Conservation (phyloP, 192 early-diverging fungal species). For the Glomus cerebriforme region DNA sequence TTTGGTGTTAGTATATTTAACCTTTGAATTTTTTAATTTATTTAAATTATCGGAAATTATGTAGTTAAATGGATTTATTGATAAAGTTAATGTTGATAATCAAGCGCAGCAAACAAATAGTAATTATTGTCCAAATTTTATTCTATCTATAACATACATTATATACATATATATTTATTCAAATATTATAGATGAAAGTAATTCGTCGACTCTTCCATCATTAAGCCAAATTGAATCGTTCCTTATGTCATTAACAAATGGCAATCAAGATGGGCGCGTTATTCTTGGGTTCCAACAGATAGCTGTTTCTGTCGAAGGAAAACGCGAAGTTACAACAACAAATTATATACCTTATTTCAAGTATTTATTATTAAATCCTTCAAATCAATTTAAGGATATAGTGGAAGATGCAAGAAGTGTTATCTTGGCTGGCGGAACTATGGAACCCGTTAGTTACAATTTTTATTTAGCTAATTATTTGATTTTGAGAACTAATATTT, state of each 20-base stretch:
- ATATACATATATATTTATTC: too few relatives aligned
- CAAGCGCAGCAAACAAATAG: not conserved
- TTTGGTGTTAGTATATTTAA: too few relatives aligned
- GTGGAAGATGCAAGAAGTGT: slow-evolving; percentile 80
- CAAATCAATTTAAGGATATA: slow-evolving; percentile 74
- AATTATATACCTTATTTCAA: slow-evolving; percentile 52
- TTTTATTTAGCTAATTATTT: slow-evolving; percentile 10
- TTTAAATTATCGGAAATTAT: not conserved
- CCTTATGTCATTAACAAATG: slow-evolving; percentile 56
- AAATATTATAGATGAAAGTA: not conserved
- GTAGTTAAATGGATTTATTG: slow-evolving; percentile 57
- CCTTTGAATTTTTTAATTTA: not conserved
- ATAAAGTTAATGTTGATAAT: slow-evolving; percentile 39
- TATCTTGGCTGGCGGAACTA: slow-evolving; percentile 89
- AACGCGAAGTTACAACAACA: not conserved
- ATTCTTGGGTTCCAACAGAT: slow-evolving; percentile 43
- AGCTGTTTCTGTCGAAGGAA: not conserved
- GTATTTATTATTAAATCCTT: slow-evolving; percentile 87
- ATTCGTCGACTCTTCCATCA: slow-evolving; percentile 38
- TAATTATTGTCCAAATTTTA: too few relatives aligned
- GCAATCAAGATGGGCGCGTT: slow-evolving; percentile 73
- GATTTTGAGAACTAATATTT: slow-evolving; percentile 26
- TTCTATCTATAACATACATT: too few relatives aligned
- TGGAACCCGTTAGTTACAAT: slow-evolving; percentile 72
- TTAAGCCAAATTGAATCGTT: slow-evolving; percentile 55